These are phyloP conservation scores for Penicillium brasilianum DNA, from an alignment of 2,329 filamentous ascomycete species.

Conservation along the genomic window DNA sequence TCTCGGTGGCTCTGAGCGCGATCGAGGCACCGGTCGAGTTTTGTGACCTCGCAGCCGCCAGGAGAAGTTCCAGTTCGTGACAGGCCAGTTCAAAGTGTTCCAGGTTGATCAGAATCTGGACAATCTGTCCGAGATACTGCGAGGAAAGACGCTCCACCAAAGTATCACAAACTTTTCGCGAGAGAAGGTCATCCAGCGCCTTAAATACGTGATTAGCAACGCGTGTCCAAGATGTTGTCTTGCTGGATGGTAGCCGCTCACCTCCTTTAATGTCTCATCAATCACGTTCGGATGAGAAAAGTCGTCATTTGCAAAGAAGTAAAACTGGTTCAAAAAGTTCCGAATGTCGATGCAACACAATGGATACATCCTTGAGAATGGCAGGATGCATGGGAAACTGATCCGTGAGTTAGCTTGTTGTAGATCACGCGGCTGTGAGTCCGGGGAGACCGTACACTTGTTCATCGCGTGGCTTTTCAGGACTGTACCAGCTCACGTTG, in stretches of 20 bases:
- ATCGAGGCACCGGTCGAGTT: conserved; percentile 78
- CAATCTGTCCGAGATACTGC: conserved; percentile 95
- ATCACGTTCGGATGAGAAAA: conserved; percentile 90
- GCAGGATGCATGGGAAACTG: conserved; percentile 91
- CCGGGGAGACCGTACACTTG: conserved; percentile 63
- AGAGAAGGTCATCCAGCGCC: conserved; percentile 94
- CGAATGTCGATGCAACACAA: conserved; percentile 97
- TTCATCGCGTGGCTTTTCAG: conserved; percentile 76
- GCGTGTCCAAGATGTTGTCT: not conserved
- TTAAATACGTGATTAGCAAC: conserved; percentile 39
- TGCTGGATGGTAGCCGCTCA: conserved; percentile 40
- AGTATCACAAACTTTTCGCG: conserved; percentile 86
- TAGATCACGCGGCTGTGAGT: not conserved
- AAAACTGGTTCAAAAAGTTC: conserved; percentile 97
- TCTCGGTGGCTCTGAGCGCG: conserved; percentile 78
- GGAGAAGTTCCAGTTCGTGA: conserved; percentile 81
- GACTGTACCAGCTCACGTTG: conserved; percentile 93
- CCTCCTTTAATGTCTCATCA: conserved; percentile 84
- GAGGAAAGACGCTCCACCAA: conserved; percentile 86
- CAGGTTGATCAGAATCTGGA: conserved; percentile 96
- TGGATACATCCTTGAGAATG: conserved; percentile 99
- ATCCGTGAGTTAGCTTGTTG: conserved; percentile 1
- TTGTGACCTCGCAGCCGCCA: conserved; percentile 83
- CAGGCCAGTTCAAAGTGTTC: conserved; percentile 97
- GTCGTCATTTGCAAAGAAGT: conserved; percentile 95